Evolutionary conservation across 176 grass and related monocot genomes (phyloP).

Genomic region (Poa annua): DNA sequence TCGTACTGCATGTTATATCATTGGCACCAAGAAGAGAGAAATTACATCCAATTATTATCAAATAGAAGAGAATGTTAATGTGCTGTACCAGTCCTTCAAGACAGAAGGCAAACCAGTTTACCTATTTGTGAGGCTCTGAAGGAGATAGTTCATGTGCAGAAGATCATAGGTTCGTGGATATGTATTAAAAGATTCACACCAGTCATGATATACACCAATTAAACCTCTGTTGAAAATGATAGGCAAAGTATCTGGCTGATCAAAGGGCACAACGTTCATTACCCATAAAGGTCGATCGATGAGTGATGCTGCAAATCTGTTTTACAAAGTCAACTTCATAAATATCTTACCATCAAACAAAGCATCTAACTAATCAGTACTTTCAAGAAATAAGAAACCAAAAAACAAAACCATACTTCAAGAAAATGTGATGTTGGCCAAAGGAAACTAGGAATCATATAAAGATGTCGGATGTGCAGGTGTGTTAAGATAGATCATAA

Average conservation of each 20-base stretch:
- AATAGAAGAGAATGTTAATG: conserved; percentile 23
- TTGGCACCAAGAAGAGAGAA: too few relatives aligned
- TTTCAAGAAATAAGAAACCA: conserved; percentile 9
- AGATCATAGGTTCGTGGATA: conserved; percentile 96
- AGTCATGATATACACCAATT: conserved; percentile 94
- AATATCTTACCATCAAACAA: conserved; percentile 28
- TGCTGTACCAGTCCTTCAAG: conserved; percentile 11
- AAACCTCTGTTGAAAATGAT: conserved; percentile 90
- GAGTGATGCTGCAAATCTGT: conserved; percentile 81
- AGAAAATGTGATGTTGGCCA: not conserved
- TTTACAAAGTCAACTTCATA: conserved; percentile 39
- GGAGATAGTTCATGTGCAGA: conserved; percentile 74
- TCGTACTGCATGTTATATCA: too few relatives aligned
- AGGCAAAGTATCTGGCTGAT: conserved; percentile 67
- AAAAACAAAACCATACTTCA: not conserved
- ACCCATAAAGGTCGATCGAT: conserved; percentile 81
- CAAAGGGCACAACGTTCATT: conserved; percentile 80
- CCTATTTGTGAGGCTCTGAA: conserved; percentile 68
- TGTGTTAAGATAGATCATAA: conserved; percentile 23
- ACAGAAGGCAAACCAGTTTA: conserved; percentile 33
- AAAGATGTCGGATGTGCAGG: not conserved
- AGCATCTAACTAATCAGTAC: conserved; percentile 6
- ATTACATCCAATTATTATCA: too few relatives aligned
- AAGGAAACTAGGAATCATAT: conserved; percentile 31
- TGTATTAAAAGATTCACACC: conserved; percentile 95